These are phyloP conservation scores for Rhizomucor pusillus DNA, from an alignment of 371 early-diverging fungal species.

Conservation along the genomic window DNA sequence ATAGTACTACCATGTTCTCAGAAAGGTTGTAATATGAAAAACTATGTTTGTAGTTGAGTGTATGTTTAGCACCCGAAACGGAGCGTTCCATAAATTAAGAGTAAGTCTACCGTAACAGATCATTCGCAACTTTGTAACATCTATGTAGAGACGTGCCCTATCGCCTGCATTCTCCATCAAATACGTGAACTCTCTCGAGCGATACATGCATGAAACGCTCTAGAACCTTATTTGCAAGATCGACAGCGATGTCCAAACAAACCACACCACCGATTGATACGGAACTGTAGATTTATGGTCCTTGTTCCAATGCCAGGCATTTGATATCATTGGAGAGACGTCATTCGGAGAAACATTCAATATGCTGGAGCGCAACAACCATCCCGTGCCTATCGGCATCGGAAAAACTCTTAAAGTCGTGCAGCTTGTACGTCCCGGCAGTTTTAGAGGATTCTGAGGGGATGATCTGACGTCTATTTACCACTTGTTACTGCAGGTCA, in stretches of 20 bases:
- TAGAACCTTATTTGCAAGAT: constrained; percentile 20
- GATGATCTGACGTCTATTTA: too few species aligned
- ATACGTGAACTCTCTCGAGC: constrained; percentile 40
- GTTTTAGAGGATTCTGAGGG: too few species aligned
- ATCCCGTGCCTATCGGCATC: constrained; percentile 27
- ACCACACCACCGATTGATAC: constrained; percentile 2
- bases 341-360: constrained; percentile 43
- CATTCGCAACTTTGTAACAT: not conserved
- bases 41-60: constrained; percentile 5
- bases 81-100: constrained; percentile 28
- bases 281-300: constrained; percentile 32
- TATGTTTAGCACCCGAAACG: constrained; percentile 27
- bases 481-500: too few species aligned
- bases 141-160: constrained; percentile 29
- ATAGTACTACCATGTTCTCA: too few species aligned
- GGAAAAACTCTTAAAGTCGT: not conserved
- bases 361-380: constrained; percentile 35
- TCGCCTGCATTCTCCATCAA: constrained; percentile 43
- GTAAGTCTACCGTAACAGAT: constrained; percentile 4
- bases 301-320: constrained; percentile 30
- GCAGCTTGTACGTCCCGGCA: constrained; percentile 2
- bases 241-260: constrained; percentile 8
- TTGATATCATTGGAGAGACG: constrained; percentile 45
- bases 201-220: constrained; percentile 18
- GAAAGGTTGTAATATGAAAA: too few species aligned